These are phyloP conservation scores for Euphorbia celastroides DNA, from an alignment of 441 rosid genomes.

Conservation along the genomic window DNA sequence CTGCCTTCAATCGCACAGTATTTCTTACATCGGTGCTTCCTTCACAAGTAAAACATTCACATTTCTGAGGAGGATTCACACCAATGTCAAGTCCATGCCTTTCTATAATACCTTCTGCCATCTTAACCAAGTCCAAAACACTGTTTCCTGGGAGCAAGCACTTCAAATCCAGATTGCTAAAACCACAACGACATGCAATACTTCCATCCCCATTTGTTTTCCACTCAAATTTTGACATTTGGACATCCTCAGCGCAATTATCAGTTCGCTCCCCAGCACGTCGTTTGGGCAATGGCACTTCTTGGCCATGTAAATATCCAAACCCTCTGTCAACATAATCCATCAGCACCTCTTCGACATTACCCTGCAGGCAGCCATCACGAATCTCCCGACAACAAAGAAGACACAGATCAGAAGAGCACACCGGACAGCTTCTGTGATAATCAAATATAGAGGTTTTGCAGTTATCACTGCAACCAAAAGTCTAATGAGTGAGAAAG, in stretches of 20 bases:
- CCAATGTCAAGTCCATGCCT: conserved; percentile 17
- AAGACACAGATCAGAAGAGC: conserved; percentile 70
- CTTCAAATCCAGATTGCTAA: conserved; percentile 37
- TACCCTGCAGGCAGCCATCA: conserved; percentile 44
- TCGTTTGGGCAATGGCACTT: background rate
- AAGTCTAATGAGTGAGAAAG: background rate
- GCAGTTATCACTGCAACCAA: conserved; percentile 54
- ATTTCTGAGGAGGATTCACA: conserved; percentile 21
- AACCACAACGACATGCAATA: conserved; percentile 65
- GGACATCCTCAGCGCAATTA: conserved; percentile 15
- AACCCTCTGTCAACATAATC: conserved; percentile 31
- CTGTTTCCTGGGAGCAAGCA: conserved; percentile 36
- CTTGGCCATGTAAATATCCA: conserved; percentile 52
- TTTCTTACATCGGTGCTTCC: conserved; percentile 27
- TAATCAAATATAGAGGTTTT: conserved; percentile 66
- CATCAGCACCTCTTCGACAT: conserved; percentile 30
- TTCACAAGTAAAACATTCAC: conserved; percentile 40
- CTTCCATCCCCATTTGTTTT: conserved; percentile 50
- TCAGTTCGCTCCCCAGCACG: background rate
- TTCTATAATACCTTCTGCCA: conserved; percentile 40
- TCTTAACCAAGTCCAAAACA: conserved; percentile 45
- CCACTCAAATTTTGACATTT: conserved; percentile 33
- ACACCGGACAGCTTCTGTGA: conserved; percentile 65
- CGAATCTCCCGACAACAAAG: conserved; percentile 75
- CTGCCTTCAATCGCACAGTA: conserved; percentile 45